Conservation (phyloP, 2,329 filamentous ascomycete genomes). For the Sarocladium strictum region DNA sequence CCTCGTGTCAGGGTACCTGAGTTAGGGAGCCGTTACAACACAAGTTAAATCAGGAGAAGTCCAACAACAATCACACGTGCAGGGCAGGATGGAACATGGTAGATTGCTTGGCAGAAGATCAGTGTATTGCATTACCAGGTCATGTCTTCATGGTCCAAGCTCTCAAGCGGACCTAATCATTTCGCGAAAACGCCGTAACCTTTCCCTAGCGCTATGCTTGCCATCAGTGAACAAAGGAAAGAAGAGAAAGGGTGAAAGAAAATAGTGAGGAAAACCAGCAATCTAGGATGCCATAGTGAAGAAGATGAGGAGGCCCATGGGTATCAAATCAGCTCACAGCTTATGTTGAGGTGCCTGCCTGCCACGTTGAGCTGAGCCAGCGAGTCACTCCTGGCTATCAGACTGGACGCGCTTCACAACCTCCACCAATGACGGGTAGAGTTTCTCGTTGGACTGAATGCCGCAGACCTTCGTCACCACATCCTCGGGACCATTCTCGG, state of each 20-base stretch:
- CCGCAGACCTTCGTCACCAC: conserved; percentile 79
- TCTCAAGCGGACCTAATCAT: not conserved
- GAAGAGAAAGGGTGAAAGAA: not conserved
- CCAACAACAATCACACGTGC: not conserved
- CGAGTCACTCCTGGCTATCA: conserved; percentile 43
- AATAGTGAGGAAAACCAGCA: not conserved
- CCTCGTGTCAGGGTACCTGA: too few species aligned
- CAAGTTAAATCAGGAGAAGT: too few species aligned
- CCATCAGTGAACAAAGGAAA: conserved; percentile 6
- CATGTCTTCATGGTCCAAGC: conserved; percentile 4
- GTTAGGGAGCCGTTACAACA: too few species aligned
- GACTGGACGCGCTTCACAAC: conserved; percentile 80
- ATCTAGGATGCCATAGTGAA: not conserved
- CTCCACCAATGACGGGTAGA: conserved; percentile 69
- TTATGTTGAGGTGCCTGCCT: not conserved
- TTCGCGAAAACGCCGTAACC: conserved; percentile 3
- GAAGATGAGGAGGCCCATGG: not conserved
- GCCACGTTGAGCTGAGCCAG: not conserved
- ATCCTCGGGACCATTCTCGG: conserved; percentile 63
- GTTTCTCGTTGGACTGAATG: conserved; percentile 67
- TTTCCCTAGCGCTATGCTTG: conserved; percentile 9
- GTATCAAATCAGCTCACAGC: conserved; percentile 1
- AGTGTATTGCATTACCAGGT: not conserved
- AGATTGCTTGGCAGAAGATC: not conserved
- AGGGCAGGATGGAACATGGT: too few species aligned